phyloP scores from a whole-genome alignment of 2,329 filamentous ascomycete species.

The Tolypocladium ophioglossoides region DNA sequence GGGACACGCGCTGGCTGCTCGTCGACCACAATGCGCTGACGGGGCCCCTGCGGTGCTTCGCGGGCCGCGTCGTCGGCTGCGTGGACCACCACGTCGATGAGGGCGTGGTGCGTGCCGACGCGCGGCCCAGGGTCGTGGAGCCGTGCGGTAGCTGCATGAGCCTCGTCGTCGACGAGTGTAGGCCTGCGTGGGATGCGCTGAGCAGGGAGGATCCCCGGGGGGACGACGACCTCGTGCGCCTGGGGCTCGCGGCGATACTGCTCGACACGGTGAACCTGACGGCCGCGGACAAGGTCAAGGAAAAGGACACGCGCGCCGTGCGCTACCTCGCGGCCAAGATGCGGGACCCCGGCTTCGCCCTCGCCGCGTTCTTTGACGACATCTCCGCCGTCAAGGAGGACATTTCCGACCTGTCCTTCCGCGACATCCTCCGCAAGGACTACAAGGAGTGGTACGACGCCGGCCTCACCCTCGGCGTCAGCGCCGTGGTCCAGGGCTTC shows the following conservation, averaged over 20 bases:
- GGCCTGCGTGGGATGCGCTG: conserved; percentile 46
- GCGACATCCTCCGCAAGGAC: conserved; percentile 68
- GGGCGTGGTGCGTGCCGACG: conserved; percentile 32
- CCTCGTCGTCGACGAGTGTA: conserved; percentile 52
- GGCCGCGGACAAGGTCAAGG: conserved; percentile 53
- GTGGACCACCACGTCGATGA: conserved; percentile 79
- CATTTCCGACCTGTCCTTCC: conserved; percentile 47
- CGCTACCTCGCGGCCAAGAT: conserved; percentile 44
- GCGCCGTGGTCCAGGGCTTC: conserved; percentile 53
- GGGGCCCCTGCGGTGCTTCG: conserved; percentile 46
- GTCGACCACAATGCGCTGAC: conserved; percentile 73
- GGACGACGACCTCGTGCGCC: conserved; percentile 51
- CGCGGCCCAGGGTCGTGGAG: conserved; percentile 49
- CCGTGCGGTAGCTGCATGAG: conserved; percentile 65
- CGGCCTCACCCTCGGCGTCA: conserved; percentile 52
- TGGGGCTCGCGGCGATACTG: conserved; percentile 61
- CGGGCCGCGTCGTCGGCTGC: conserved; percentile 46
- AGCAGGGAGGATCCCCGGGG: conserved; percentile 14
- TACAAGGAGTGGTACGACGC: conserved; percentile 69
- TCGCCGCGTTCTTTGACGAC: conserved; percentile 44
- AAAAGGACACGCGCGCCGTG: conserved; percentile 47
- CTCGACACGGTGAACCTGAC: conserved; percentile 61
- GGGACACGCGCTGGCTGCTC: conserved; percentile 57
- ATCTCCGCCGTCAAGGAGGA: conserved; percentile 58
- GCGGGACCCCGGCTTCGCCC: conserved; percentile 34